Evolutionary conservation across 306 rosid species (phyloP).

Genomic region (Calophaca sinica): DNA sequence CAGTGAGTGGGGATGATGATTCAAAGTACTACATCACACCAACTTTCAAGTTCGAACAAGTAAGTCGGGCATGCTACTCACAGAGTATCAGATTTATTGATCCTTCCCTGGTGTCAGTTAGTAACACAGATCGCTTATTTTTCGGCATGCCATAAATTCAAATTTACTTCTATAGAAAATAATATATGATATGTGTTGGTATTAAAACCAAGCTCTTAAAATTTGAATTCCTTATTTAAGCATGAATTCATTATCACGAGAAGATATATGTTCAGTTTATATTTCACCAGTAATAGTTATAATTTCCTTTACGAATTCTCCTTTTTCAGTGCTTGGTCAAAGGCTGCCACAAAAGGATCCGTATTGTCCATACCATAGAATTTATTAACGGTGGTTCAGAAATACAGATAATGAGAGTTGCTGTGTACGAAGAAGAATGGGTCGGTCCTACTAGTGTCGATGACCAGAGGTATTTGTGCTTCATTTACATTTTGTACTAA

Average conservation of each 20-base stretch:
- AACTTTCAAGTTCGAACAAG: slow-evolving; percentile 93
- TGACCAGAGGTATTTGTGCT: slow-evolving; percentile 66
- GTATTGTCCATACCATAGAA: slow-evolving; percentile 88
- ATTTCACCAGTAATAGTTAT: slow-evolving; percentile 21
- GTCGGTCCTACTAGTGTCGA: slow-evolving; percentile 66
- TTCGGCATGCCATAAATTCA: background rate
- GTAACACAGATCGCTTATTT: slow-evolving; percentile 17
- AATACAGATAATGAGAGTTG: slow-evolving; percentile 93
- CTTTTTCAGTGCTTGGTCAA: slow-evolving; percentile 81
- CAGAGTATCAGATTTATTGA: background rate
- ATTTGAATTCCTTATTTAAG: slow-evolving; percentile 3
- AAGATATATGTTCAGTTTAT: background rate
- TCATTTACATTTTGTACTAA: slow-evolving; percentile 1
- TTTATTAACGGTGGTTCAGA: slow-evolving; percentile 82
- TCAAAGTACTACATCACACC: slow-evolving; percentile 72
- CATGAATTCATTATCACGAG: background rate
- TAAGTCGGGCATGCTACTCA: slow-evolving; percentile 51
- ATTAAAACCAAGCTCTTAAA: background rate
- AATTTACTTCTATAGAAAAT: slow-evolving; percentile 10
- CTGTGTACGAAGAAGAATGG: slow-evolving; percentile 92
- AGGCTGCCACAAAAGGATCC: slow-evolving; percentile 94
- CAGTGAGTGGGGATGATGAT: slow-evolving; percentile 66
- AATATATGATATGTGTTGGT: background rate
- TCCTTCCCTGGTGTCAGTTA: slow-evolving; percentile 3
- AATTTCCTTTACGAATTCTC: slow-evolving; percentile 3